phyloP scores from a whole-genome alignment of 2,329 filamentous ascomycete genomes.

The Penicillium sp. region DNA sequence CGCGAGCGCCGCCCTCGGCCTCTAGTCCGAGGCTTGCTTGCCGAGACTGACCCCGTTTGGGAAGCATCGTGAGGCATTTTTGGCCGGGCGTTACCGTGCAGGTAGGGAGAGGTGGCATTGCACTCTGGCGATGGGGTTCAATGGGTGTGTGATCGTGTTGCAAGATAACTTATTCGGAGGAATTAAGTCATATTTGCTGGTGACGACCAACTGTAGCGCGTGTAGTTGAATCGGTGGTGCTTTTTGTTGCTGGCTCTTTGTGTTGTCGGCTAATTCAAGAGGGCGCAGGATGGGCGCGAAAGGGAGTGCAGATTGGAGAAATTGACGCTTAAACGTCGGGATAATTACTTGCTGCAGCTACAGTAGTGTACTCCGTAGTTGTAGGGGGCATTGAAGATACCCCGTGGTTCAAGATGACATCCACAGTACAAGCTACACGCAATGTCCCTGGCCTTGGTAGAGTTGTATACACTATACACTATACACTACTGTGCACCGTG shows the following conservation, averaged over 20 bases:
- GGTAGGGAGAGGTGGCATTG: background rate
- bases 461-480: background rate
- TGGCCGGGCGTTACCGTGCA: constrained; percentile 3
- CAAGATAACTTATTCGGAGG: background rate
- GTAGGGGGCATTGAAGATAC: background rate
- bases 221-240: background rate
- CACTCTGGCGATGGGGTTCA: background rate
- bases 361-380: background rate
- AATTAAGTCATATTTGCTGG: background rate
- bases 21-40: constrained; percentile 20
- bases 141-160: background rate
- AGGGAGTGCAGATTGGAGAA: background rate
- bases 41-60: constrained; percentile 24
- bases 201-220: background rate
- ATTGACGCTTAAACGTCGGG: background rate
- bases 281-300: background rate
- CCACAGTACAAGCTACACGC: background rate
- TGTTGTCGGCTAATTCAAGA: background rate
- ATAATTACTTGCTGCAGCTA: background rate
- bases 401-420: background rate
- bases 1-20: constrained; percentile 9
- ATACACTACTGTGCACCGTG: background rate
- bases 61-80: constrained; percentile 40
- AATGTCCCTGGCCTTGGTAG: background rate
- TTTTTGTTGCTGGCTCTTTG: background rate